Conservation (phyloP, 352 stramenopile genomes). For the Aphanomyces cochlioides region DNA sequence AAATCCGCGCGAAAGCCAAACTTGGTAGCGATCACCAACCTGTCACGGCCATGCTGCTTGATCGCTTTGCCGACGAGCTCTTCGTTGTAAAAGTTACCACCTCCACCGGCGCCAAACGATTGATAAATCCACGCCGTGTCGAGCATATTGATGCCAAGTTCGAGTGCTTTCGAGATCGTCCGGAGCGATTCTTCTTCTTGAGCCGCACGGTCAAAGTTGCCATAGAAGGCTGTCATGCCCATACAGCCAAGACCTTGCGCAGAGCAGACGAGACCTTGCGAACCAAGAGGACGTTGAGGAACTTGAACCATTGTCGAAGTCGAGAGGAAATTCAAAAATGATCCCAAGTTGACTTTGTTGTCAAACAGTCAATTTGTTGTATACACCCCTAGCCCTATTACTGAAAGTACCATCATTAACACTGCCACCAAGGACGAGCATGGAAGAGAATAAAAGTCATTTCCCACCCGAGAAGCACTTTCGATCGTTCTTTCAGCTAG, state of each 20-base stretch:
- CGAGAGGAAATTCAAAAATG: neutral
- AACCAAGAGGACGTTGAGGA: neutral
- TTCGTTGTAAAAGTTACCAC: conserved; percentile 53
- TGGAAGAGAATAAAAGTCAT: too few relatives aligned
- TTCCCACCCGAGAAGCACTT: too few relatives aligned
- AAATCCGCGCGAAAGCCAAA: conserved; percentile 54
- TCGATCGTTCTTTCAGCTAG: too few relatives aligned
- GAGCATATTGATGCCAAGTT: conserved; percentile 65
- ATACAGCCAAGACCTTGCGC: conserved; percentile 12
- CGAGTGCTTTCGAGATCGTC: conserved; percentile 14
- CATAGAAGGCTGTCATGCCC: conserved; percentile 26
- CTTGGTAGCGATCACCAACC: conserved; percentile 66
- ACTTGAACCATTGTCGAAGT: neutral
- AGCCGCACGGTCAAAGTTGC: conserved; percentile 19
- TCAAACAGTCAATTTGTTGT: too few relatives aligned
- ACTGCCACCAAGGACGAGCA: too few relatives aligned
- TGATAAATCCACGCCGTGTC: conserved; percentile 60
- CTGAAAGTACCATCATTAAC: too few relatives aligned
- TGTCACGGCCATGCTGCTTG: conserved; percentile 49
- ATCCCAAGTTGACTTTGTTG: neutral
- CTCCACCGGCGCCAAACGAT: conserved; percentile 36
- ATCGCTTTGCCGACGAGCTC: conserved; percentile 52
- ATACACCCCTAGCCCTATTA: too few relatives aligned
- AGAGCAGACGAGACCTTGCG: conserved; percentile 9
- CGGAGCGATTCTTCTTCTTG: neutral